Evolutionary conservation across 768 basidiomycete genomes (phyloP), one percentile per base, ranked within the genome.

Genomic region (Scleroderma bovista): DNA sequence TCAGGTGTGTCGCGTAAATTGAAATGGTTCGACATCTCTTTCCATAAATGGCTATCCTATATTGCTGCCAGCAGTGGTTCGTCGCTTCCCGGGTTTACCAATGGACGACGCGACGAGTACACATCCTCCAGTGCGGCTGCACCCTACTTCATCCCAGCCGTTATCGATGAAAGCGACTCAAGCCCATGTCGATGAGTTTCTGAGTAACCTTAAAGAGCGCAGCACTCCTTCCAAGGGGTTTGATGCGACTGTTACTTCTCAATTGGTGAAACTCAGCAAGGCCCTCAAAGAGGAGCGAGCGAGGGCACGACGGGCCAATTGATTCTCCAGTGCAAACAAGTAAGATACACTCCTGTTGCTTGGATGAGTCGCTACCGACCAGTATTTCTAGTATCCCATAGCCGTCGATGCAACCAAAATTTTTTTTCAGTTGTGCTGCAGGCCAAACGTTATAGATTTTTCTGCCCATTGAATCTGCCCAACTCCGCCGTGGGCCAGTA

Each of bases 221-320:
- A 74, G 72, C 46, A 66, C 72, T 3, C 69, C 74, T 16, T 66
- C 75, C 0, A 76, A 79, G 48, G 75, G 78, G 10, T 74, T 75
- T 3, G 79, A 79, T 52, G 72, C 74, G 0, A 73, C 80, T 5
- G 78, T 80, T 41, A 80, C 74, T 0, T 79, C 80, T 5, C 81
- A 83, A 57, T 68, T 83, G 19, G 74, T 78, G 59, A 83, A 83
- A 60, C 64, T 83, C 44, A 69, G 69, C 40, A 69, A 71, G 46
- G 79, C 81, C 4, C 60, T 83, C 51, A 72, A 72, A 45, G 77
- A 80, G 52, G 75, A 81, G 55, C 65, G 74, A 1, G 50, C 50
- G 42, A 58, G 58, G 23, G 60, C 60, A 37, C 62, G 62, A 51
- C 32, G 51, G 50, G 33, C 13, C 3, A 55, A 29, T 29, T 29